A percentile compares a stretch with the other conserved stretches of the same genome.
phyloP scores from a whole-genome alignment of 2,329 filamentous ascomycete species.

The Salinomyces thailandicus region DNA sequence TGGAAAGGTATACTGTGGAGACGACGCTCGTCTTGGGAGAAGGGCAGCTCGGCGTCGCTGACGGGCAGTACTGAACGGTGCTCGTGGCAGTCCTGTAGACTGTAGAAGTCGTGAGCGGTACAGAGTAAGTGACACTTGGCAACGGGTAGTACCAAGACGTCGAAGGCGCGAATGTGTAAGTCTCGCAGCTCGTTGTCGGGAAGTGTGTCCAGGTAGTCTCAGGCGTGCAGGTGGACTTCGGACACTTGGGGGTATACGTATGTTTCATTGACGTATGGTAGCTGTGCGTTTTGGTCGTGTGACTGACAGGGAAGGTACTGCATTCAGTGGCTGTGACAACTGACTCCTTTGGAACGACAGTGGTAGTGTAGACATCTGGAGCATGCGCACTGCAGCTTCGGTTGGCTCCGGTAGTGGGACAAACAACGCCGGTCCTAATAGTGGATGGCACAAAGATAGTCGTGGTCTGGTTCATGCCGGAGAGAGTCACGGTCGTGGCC shows the following conservation, averaged over 20 bases:
- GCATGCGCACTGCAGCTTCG: background rate
- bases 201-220: background rate
- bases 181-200: background rate
- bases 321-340: background rate
- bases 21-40: background rate
- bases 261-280: background rate
- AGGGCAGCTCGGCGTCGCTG: background rate
- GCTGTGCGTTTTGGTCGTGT: background rate
- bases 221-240: background rate
- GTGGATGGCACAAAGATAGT: background rate
- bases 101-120: background rate
- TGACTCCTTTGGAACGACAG: background rate
- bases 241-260: background rate
- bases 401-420: background rate
- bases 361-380: background rate
- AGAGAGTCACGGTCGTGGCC: too few relatives aligned
- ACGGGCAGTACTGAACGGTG: background rate
- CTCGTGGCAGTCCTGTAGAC: background rate
- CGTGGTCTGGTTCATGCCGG: too few relatives aligned
- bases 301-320: background rate
- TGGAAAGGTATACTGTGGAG: background rate
- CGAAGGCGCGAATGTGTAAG: background rate
- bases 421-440: background rate
- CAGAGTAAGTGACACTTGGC: background rate
- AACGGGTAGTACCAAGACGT: background rate